These are phyloP conservation scores for Albizia julibrissin DNA, from an alignment of 306 rosid species.

Conservation along the genomic window DNA sequence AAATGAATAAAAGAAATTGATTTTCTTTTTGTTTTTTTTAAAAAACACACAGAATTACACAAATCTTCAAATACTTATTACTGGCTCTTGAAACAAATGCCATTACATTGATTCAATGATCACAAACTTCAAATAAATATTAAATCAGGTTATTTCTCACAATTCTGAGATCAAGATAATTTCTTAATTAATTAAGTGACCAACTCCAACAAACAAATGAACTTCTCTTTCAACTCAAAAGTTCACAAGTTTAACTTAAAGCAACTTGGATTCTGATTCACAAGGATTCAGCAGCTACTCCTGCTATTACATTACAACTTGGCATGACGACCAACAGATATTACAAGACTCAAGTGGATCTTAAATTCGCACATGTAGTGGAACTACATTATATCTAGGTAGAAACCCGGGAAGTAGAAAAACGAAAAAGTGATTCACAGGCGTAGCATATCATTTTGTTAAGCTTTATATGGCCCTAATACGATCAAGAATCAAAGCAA, in stretches of 20 bases:
- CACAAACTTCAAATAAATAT: neutral
- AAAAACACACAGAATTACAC: neutral
- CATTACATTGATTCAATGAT: neutral
- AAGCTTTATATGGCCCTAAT: conserved; percentile 8
- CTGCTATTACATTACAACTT: neutral
- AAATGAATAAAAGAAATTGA: neutral
- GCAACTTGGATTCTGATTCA: conserved; percentile 18
- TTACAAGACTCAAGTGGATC: neutral
- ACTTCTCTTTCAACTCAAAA: conserved; percentile 27
- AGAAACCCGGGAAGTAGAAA: neutral
- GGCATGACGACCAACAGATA: neutral
- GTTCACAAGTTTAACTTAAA: conserved; percentile 22
- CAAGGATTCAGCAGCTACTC: neutral
- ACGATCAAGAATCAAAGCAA: conserved; percentile 23
- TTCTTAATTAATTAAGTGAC: neutral
- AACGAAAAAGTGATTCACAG: neutral
- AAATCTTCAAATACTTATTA: conserved; percentile 1
- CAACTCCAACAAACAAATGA: conserved; percentile 8
- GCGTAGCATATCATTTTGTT: conserved; percentile 1
- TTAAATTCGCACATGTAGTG: conserved; percentile 1
- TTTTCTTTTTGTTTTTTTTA: neutral
- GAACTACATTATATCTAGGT: neutral
- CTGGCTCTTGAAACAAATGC: neutral
- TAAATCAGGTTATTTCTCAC: conserved; percentile 5
- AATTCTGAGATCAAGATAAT: neutral